Conservation (phyloP, 768 basidiomycete genomes). For the Lactarius pseudohatsudake region DNA sequence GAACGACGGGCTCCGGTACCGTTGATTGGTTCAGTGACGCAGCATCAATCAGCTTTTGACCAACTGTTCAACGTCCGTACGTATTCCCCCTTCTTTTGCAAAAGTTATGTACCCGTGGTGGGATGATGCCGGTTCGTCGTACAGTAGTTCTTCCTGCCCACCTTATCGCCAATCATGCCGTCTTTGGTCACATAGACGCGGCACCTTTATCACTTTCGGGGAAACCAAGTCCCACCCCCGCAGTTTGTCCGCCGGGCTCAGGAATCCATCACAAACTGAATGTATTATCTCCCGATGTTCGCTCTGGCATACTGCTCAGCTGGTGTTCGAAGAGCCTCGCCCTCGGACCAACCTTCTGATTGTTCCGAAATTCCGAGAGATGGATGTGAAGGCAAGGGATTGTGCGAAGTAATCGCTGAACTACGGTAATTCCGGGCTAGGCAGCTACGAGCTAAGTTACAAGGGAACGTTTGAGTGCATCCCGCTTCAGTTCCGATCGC, state of each 20-base stretch:
- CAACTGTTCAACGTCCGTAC: not conserved
- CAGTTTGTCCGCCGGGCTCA: not conserved
- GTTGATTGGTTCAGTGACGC: not conserved
- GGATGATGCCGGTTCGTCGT: not conserved
- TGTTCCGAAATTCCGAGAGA: not conserved
- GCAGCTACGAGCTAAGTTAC: not conserved
- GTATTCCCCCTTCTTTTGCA: not conserved
- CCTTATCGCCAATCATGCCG: slow-evolving; percentile 1
- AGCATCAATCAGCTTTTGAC: not conserved
- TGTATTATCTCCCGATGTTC: not conserved
- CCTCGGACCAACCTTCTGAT: not conserved
- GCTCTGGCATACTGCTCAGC: not conserved
- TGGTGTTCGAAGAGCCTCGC: not conserved
- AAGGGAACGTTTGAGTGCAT: not conserved
- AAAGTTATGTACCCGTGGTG: not conserved
- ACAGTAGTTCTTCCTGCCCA: not conserved
- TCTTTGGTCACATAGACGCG: not conserved
- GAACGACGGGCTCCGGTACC: not conserved
- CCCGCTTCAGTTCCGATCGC: not conserved
- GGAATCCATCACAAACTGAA: not conserved
- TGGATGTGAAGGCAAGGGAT: not conserved
- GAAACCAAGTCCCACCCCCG: not conserved
- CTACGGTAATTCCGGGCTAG: not conserved
- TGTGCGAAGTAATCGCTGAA: not conserved
- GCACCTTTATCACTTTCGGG: not conserved